phyloP scores from a whole-genome alignment of 2,329 filamentous ascomycete genomes.

The Clonostachys sp. region DNA sequence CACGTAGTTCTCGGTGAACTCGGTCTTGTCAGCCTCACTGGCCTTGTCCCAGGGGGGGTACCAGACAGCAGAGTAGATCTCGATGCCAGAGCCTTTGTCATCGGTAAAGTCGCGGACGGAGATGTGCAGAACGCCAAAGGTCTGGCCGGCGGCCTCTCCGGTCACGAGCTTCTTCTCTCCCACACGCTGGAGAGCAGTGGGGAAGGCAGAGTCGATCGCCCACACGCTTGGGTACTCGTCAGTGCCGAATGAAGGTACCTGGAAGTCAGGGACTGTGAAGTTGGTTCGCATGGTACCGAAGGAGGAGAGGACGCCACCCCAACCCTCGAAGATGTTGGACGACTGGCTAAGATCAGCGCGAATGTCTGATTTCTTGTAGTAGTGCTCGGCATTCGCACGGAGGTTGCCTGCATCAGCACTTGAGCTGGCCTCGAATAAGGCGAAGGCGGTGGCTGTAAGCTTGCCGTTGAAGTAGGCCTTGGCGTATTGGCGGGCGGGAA shows the following conservation, averaged over 20 bases:
- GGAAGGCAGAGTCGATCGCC: background rate
- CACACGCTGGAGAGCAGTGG: background rate
- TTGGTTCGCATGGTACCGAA: slow-evolving; percentile 1
- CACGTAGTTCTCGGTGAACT: background rate
- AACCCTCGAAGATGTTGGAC: slow-evolving; percentile 1
- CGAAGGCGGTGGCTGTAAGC: background rate
- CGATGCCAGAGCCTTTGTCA: background rate
- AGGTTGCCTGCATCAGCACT: background rate
- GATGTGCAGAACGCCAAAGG: slow-evolving; percentile 1
- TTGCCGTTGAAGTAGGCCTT: background rate
- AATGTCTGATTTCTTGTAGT: background rate
- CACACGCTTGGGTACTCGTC: background rate
- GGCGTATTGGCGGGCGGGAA: background rate
- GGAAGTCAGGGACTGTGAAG: background rate
- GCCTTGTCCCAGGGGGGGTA: background rate
- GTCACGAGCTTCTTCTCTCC: background rate
- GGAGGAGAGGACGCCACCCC: background rate
- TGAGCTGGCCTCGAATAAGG: background rate
- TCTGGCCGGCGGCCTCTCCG: background rate
- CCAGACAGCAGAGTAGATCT: background rate
- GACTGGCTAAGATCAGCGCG: background rate
- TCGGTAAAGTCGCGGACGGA: background rate
- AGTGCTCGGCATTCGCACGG: background rate
- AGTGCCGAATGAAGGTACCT: background rate
- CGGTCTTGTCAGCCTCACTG: background rate